Evolutionary conservation across 768 basidiomycete species (phyloP).

Genomic region (Rhodotorula taiwanensis): DNA sequence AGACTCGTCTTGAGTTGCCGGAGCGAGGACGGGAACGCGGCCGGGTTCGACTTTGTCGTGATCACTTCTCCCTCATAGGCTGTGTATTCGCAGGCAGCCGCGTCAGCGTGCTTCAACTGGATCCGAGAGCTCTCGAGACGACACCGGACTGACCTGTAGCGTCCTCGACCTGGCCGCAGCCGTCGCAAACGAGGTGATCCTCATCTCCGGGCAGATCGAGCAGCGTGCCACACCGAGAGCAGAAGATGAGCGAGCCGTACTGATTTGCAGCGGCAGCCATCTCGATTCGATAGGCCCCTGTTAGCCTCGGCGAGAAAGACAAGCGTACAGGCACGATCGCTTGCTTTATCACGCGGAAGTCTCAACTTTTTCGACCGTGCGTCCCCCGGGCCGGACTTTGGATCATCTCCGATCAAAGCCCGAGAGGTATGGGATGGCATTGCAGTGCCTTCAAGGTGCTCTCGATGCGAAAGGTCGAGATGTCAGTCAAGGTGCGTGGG

Average conservation of each 20-base stretch:
- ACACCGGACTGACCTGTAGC: constrained; percentile 64
- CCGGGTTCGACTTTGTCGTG: constrained; percentile 80
- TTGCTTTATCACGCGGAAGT: too few relatives aligned
- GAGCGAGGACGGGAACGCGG: constrained; percentile 85
- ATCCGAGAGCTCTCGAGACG: neutral
- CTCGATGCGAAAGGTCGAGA: too few relatives aligned
- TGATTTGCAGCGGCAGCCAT: constrained; percentile 30
- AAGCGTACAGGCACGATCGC: too few relatives aligned
- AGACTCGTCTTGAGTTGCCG: constrained; percentile 79
- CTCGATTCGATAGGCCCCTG: neutral
- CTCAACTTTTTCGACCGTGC: too few relatives aligned
- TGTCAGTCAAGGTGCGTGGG: too few relatives aligned
- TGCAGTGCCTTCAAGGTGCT: too few relatives aligned
- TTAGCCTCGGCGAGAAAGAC: neutral
- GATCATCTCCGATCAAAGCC: too few relatives aligned
- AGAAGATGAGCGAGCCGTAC: constrained; percentile 86
- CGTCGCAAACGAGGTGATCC: constrained; percentile 70
- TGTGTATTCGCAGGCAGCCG: constrained; percentile 43
- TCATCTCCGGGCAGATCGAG: constrained; percentile 76
- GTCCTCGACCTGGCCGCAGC: constrained; percentile 79
- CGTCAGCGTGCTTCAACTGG: neutral
- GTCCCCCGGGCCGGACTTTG: too few relatives aligned
- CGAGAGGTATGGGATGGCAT: too few relatives aligned
- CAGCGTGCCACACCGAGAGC: constrained; percentile 84
- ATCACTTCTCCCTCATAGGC: constrained; percentile 90